These are phyloP conservation scores for Cenchrus purpureus DNA, from an alignment of 176 grass and related monocot species.

Conservation along the genomic window DNA sequence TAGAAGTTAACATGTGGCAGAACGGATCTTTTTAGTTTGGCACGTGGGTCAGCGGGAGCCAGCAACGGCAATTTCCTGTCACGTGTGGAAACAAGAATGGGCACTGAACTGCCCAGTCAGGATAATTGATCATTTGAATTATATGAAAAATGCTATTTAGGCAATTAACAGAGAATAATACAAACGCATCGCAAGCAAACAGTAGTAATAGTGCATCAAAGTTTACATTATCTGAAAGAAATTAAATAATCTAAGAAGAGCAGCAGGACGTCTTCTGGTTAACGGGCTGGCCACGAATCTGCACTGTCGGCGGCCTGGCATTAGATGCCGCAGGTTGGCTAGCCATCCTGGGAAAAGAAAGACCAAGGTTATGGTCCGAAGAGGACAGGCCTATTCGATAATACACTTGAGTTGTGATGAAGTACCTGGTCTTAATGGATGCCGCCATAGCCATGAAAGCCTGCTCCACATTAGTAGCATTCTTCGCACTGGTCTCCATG, in stretches of 20 bases:
- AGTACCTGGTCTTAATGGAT: conserved; percentile 69
- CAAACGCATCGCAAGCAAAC: conserved; percentile 27
- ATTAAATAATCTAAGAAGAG: conserved; percentile 55
- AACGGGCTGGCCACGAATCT: conserved; percentile 68
- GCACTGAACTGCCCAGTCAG: neutral
- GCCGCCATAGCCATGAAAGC: conserved; percentile 87
- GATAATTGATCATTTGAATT: neutral
- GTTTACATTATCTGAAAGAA: conserved; percentile 29
- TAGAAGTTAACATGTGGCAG: neutral
- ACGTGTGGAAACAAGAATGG: neutral
- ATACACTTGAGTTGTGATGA: neutral
- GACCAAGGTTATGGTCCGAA: neutral
- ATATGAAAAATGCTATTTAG: conserved; percentile 16
- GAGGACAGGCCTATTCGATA: neutral
- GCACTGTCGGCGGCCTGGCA: conserved; percentile 62
- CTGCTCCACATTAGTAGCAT: conserved; percentile 83
- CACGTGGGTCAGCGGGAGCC: neutral
- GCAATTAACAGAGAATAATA: conserved; percentile 16
- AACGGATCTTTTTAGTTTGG: neutral
- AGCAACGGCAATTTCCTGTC: neutral
- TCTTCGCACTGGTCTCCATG: conserved; percentile 94
- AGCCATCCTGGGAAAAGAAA: conserved; percentile 64
- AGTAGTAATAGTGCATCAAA: conserved; percentile 18
- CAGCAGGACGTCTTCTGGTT: conserved; percentile 74
- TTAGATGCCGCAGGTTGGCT: conserved; percentile 64